Evolutionary conservation across 2,329 filamentous ascomycete species (phyloP).

Genomic region (Talaromyces rugulosus): DNA sequence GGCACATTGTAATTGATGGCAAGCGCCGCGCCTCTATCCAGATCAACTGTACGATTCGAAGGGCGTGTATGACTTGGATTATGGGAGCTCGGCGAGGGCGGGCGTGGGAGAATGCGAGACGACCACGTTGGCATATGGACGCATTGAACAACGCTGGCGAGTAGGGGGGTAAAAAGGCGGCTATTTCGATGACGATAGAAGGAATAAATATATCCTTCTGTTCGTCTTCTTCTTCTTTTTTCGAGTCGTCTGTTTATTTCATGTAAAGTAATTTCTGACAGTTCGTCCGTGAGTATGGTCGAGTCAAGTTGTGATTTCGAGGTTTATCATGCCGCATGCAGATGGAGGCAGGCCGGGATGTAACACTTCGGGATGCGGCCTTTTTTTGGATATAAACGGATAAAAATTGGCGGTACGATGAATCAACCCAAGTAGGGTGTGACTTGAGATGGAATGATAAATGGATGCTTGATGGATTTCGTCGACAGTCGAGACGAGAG

Average conservation of each 20-base stretch:
- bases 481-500: background rate
- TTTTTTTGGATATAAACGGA: background rate
- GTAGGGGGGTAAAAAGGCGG: background rate
- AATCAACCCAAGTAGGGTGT: background rate
- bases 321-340: background rate
- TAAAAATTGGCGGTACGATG: background rate
- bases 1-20: conserved; percentile 18
- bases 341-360: background rate
- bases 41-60: conserved; percentile 4
- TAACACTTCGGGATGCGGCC: background rate
- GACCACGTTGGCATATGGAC: conserved; percentile 36
- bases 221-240: background rate
- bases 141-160: background rate
- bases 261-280: background rate
- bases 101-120: conserved; percentile 27
- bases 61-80: conserved; percentile 2
- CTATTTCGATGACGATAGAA: background rate
- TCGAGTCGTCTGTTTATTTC: background rate
- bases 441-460: background rate
- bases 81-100: conserved; percentile 20
- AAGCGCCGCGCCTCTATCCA: conserved; percentile 18
- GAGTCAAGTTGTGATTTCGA: background rate
- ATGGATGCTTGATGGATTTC: conserved; percentile 4
- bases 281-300: background rate
- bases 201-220: background rate